Evolutionary conservation across 257 asterid genomes (phyloP), one percentile per base, ranked within the genome.

Genomic region (Gynochthodes officinalis): DNA sequence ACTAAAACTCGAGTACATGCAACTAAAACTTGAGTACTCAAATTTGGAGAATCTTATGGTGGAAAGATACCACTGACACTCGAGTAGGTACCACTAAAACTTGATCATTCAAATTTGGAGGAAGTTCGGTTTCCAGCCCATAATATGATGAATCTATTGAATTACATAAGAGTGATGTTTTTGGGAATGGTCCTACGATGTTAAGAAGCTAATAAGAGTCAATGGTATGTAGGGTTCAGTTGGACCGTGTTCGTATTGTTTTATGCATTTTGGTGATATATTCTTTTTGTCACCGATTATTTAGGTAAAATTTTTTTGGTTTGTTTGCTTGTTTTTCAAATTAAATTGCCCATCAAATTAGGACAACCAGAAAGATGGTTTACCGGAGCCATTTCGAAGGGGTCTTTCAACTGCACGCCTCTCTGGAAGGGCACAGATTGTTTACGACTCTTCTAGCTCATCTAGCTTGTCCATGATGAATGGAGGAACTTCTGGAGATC

Each of bases 401-500:
- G 98, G 98, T 25, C 97, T 93, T 71, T 84, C 96, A 72, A 86
- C 85, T 53, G 97, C 97, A 28, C 87, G 82, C 58, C 96, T 90
- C 64, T 84, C 94, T 75, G 98, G 97, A 72, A 85, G 98, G 82
- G 97, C 91, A 75, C 90, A 93, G 83, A 82, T 86, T 70, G 77
- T 87, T 72, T 65, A 81, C 25, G 97, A 87, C 83, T 82, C 89
- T 52, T 73, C 78, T 68, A 60, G 67, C 67, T 73, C 75, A 23
- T 72, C 55, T 40, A 73, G 73, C 25, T 49, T 55, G 59, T 73
- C 77, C 69, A 81, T 64, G 66, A 78, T 42, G 59, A 73, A 54
- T 44, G 80, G 67, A 55, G 73, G 66, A 75, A 32, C 84, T 74
- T 77, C 85, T 9, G 97, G 96, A 53, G 95, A 84, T 74, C 72